phyloP scores from a whole-genome alignment of 192 early-diverging fungal genomes.

The Thamnidium elegans region DNA sequence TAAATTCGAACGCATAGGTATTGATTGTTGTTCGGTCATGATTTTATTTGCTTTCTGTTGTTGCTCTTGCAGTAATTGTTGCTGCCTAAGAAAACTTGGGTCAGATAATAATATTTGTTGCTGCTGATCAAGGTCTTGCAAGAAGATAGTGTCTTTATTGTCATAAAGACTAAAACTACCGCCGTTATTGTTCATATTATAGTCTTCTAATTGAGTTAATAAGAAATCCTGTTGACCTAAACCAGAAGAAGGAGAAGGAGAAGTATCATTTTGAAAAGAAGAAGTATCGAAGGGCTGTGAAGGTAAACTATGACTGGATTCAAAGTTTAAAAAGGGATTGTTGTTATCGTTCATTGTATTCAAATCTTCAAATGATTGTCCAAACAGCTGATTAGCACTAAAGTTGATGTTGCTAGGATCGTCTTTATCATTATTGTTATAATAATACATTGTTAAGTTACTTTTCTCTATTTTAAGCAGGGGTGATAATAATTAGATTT shows the following conservation, averaged over 20 bases:
- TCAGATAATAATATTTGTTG: slow-evolving; percentile 27
- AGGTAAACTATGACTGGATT: not conserved
- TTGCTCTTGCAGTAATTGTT: slow-evolving; percentile 30
- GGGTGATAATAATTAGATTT: too few species aligned
- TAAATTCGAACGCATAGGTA: slow-evolving; percentile 13
- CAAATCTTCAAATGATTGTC: not conserved
- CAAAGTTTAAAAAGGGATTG: not conserved
- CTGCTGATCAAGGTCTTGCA: not conserved
- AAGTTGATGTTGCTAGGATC: too few species aligned
- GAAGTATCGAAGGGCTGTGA: not conserved
- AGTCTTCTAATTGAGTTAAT: not conserved
- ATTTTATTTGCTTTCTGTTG: slow-evolving; percentile 22
- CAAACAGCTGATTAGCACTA: not conserved
- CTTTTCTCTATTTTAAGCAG: too few species aligned
- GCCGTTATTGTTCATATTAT: not conserved
- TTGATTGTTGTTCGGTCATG: slow-evolving; percentile 16
- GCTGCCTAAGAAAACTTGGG: slow-evolving; percentile 23
- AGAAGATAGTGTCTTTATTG: not conserved
- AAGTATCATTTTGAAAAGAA: not conserved
- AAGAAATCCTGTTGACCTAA: not conserved
- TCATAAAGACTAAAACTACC: not conserved
- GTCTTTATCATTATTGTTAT: too few species aligned
- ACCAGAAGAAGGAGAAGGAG: slow-evolving; percentile 6
- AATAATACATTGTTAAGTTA: too few species aligned
- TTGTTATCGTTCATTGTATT: not conserved